phyloP scores from a whole-genome alignment of 2,329 filamentous ascomycete species.

The Exophiala oligosperma region DNA sequence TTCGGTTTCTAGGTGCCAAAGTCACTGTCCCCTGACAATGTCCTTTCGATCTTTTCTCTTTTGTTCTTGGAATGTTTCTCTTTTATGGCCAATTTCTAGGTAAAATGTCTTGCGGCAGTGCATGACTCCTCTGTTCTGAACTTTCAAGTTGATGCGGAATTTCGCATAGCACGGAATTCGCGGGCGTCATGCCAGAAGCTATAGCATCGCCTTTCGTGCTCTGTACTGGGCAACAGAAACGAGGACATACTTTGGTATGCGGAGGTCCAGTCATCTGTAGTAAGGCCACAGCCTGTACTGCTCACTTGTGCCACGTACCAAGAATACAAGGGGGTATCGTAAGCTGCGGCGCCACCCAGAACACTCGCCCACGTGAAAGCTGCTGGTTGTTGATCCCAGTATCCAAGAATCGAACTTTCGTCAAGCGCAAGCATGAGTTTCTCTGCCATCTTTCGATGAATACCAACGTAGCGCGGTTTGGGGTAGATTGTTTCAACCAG shows the following conservation, averaged over 20 bases:
- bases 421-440: conserved; percentile 1
- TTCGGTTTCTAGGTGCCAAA: too few species aligned
- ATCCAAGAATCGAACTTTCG: not conserved
- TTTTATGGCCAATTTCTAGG: too few species aligned
- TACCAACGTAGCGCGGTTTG: conserved; percentile 1
- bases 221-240: not conserved
- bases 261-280: not conserved
- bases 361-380: not conserved
- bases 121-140: too few species aligned
- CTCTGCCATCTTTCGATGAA: not conserved
- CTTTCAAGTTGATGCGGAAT: not conserved
- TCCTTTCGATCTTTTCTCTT: too few species aligned
- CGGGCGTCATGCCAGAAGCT: conserved; percentile 1
- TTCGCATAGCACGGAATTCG: not conserved
- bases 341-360: not conserved
- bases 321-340: not conserved
- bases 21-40: too few species aligned
- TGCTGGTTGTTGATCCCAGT: not conserved
- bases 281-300: not conserved
- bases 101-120: too few species aligned
- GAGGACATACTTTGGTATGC: not conserved
- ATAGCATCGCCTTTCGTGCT: not conserved
- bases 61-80: too few species aligned
- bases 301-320: conserved; percentile 2
- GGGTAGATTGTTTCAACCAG: not conserved